These are phyloP conservation scores for Tuctoria greenei DNA, from an alignment of 176 grass and related monocot species.

Conservation along the genomic window DNA sequence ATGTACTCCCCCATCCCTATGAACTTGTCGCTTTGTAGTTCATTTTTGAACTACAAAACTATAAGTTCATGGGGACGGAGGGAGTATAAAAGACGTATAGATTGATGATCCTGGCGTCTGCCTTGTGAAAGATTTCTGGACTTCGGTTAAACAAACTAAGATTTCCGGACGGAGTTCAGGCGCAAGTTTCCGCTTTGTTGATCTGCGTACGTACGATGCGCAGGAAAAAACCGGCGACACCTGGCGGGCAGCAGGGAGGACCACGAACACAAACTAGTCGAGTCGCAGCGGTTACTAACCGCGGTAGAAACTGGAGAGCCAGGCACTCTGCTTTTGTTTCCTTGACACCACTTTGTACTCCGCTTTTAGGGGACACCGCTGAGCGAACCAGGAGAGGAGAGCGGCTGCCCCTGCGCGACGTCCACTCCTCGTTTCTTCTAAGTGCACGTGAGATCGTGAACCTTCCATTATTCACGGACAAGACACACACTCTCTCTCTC, in stretches of 20 bases:
- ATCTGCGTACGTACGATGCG: background rate
- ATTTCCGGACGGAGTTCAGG: background rate
- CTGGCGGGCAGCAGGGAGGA: background rate
- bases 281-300: background rate
- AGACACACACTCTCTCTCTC: no score
- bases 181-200: background rate
- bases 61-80: no score
- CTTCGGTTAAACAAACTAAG: background rate
- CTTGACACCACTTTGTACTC: constrained; percentile 8
- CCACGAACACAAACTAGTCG: background rate
- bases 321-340: background rate
- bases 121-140: background rate
- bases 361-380: constrained; percentile 34
- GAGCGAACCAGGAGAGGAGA: constrained; percentile 6
- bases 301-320: background rate
- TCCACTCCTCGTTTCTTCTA: background rate
- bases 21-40: no score
- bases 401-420: background rate
- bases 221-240: constrained; percentile 22
- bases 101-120: background rate
- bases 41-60: no score
- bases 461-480: constrained; percentile 31
- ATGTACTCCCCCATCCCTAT: no score
- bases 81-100: background rate
- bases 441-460: background rate